These are phyloP conservation scores for Solanum chacoense DNA, from an alignment of 305 asterid species.

Conservation along the genomic window DNA sequence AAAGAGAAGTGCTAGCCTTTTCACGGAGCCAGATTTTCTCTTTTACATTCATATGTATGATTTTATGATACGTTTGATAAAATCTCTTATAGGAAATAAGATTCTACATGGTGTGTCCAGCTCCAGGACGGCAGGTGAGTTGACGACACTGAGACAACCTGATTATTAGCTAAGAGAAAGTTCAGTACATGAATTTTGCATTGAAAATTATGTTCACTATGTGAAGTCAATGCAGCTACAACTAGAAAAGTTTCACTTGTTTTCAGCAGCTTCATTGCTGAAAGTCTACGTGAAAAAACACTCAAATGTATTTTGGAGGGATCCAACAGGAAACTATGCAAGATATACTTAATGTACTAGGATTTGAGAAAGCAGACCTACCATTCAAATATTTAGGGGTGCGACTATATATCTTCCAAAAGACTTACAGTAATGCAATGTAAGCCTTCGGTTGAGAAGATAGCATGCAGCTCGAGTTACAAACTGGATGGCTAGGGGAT, in stretches of 20 bases:
- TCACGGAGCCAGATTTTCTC: not conserved
- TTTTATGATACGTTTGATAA: too few species aligned
- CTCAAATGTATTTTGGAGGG: not conserved
- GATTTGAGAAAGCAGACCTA: not conserved
- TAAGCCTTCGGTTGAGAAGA: not conserved
- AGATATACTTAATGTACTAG: not conserved
- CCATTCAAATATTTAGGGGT: not conserved
- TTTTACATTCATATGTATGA: not conserved
- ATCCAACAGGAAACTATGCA: not conserved
- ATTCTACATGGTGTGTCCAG: not conserved
- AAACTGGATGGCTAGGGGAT: not conserved
- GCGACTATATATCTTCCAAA: not conserved
- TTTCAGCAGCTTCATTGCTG: too few species aligned
- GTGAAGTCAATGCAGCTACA: too few species aligned
- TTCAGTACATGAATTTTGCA: not conserved
- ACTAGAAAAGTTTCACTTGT: too few species aligned
- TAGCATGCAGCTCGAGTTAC: not conserved
- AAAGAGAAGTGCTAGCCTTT: too few species aligned
- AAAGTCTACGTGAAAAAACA: too few species aligned
- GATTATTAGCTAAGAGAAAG: not conserved
- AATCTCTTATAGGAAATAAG: too few species aligned
- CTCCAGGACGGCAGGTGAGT: not conserved
- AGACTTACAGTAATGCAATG: not conserved
- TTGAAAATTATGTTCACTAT: not conserved
- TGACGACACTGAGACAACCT: not conserved